These are phyloP conservation scores for Nematocida major DNA, from an alignment of 371 early-diverging fungal genomes.

Conservation along the genomic window DNA sequence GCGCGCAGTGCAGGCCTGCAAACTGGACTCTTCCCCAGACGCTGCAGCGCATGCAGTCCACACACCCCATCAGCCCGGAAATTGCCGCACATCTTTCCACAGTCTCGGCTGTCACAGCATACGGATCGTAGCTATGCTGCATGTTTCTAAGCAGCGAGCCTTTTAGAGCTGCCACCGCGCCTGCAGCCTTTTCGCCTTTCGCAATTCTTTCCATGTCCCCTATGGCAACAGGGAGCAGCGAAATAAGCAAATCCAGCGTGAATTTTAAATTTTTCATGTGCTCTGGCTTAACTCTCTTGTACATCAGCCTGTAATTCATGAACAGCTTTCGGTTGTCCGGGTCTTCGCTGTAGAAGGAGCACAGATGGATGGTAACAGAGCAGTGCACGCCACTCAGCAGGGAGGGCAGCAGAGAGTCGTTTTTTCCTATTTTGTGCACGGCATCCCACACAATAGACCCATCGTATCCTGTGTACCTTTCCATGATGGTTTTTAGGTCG, in stretches of 20 bases:
- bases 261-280: conserved; percentile 5
- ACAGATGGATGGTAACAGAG: conserved; percentile 27
- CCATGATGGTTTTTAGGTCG: conserved; percentile 29
- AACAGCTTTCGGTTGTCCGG: background rate
- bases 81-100: background rate
- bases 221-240: conserved; percentile 12
- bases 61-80: conserved; percentile 20
- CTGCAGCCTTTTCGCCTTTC: background rate
- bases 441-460: conserved; percentile 22
- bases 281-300: background rate
- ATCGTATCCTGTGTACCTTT: conserved; percentile 44
- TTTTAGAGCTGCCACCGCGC: background rate
- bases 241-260: conserved; percentile 33
- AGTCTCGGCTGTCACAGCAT: background rate
- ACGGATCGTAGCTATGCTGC: background rate
- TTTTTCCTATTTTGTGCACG: background rate
- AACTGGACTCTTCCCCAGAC: conserved; percentile 54
- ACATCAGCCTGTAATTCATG: conserved; percentile 42
- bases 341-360: conserved; percentile 36
- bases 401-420: conserved; percentile 4
- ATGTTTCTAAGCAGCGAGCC: background rate
- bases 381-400: conserved; percentile 23
- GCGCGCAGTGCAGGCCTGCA: conserved; percentile 36
- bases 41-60: conserved; percentile 44
- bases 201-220: background rate